Conservation (phyloP, 2,329 filamentous ascomycete genomes). For the Scolecobasidium constrictum region DNA sequence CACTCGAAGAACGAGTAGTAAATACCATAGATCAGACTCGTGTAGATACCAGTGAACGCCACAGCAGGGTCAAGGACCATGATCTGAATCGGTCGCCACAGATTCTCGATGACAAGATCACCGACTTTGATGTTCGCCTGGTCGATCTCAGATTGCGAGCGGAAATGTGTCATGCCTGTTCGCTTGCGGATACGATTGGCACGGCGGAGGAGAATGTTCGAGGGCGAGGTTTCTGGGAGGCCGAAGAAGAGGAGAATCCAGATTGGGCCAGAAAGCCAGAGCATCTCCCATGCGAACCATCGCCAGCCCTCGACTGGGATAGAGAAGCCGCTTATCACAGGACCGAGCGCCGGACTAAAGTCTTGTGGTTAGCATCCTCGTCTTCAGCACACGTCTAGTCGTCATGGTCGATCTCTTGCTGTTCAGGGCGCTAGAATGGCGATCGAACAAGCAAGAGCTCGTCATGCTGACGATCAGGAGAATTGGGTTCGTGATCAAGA, state of each 20-base stretch:
- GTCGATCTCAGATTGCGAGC: slow-evolving; percentile 11
- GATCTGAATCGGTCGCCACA: slow-evolving; percentile 18
- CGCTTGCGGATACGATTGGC: slow-evolving; percentile 15
- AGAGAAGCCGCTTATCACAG: slow-evolving; percentile 17
- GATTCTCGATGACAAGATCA: slow-evolving; percentile 12
- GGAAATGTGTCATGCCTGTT: slow-evolving; percentile 8
- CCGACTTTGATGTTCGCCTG: slow-evolving; percentile 10
- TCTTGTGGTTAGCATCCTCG: no score
- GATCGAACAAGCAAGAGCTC: no score
- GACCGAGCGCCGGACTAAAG: slow-evolving; percentile 18
- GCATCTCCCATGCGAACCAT: slow-evolving; percentile 18
- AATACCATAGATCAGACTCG: slow-evolving; percentile 22
- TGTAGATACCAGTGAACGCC: slow-evolving; percentile 21
- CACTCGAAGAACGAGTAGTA: slow-evolving; percentile 17
- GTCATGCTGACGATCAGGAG: no score
- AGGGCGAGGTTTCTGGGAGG: slow-evolving; percentile 17
- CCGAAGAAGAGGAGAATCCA: slow-evolving; percentile 16
- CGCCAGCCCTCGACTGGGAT: slow-evolving; percentile 16
- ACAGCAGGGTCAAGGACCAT: slow-evolving; percentile 22
- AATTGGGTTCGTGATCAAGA: no score
- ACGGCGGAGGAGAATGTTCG: slow-evolving; percentile 18
- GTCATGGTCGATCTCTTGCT: no score
- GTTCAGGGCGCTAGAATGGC: no score
- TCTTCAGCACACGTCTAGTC: no score
- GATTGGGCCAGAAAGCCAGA: slow-evolving; percentile 16